A percentile compares a stretch with the other conserved stretches of the same genome.
Evolutionary conservation across 2,329 filamentous ascomycete species (phyloP).

Genomic region (Diaporthe ampelina): DNA sequence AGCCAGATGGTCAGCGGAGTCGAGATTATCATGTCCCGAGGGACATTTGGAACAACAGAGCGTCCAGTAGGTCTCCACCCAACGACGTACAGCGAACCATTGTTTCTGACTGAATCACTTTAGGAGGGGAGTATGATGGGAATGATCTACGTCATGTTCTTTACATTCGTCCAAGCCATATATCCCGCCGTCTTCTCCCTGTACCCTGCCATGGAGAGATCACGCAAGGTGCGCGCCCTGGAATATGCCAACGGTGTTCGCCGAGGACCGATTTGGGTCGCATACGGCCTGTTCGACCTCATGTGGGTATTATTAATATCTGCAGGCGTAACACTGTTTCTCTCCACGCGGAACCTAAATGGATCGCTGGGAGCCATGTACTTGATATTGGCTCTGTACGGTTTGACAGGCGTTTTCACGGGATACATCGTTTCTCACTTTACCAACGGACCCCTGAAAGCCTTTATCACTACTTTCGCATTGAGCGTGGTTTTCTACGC

Average conservation of each 20-base stretch:
- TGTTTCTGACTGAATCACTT: not conserved
- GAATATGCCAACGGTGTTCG: conserved; percentile 3
- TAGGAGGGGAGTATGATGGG: not conserved
- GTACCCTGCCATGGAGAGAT: not conserved
- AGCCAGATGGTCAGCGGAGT: conserved; percentile 1
- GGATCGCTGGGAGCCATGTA: not conserved
- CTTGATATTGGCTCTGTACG: not conserved
- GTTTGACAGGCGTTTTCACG: conserved; percentile 3
- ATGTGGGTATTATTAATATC: not conserved
- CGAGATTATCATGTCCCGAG: conserved; percentile 6
- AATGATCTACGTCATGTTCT: conserved; percentile 11
- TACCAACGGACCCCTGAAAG: not conserved
- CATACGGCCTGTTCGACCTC: not conserved
- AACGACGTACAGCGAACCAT: not conserved
- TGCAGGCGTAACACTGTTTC: not conserved
- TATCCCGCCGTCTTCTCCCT: not conserved
- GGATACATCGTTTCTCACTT: conserved; percentile 7
- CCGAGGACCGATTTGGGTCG: not conserved
- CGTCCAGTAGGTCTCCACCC: not conserved
- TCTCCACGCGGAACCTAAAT: not conserved
- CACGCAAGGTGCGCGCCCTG: not conserved
- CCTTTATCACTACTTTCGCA: not conserved
- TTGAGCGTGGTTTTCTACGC: not conserved
- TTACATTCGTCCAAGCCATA: not conserved
- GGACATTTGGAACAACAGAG: not conserved